Evolutionary conservation across 805 yeast species (phyloP).

Genomic region (Cephaloascus albidus): DNA sequence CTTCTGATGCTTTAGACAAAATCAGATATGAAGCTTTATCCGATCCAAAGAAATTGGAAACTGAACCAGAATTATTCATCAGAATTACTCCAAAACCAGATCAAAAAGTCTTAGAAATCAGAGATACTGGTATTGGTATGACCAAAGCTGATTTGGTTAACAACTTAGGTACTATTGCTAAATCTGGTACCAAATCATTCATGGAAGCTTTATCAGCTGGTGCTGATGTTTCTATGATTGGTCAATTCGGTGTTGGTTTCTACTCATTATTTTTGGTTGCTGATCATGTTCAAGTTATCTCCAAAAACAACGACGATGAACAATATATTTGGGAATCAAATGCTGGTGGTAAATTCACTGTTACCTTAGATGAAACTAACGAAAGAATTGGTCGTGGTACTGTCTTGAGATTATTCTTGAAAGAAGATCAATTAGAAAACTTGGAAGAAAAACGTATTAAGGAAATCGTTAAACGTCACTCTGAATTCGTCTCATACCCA

Average conservation of each 20-base stretch:
- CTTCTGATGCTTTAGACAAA: constrained; percentile 98
- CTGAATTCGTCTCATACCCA: constrained; percentile 99
- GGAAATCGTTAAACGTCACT: constrained; percentile 98
- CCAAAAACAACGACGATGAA: constrained; percentile 98
- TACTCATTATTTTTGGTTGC: constrained; percentile 98
- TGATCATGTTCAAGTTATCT: constrained; percentile 95
- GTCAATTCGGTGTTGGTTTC: constrained; percentile 99
- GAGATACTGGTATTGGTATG: constrained; percentile 99
- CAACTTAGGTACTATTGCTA: constrained; percentile 99
- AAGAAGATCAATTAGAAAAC: constrained; percentile 98
- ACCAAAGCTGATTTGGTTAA: constrained; percentile 98
- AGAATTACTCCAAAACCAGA: constrained; percentile 97
- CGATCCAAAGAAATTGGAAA: constrained; percentile 84
- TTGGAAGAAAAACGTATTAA: constrained; percentile 99
- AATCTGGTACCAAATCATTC: constrained; percentile 98
- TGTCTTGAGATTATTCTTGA: constrained; percentile 87
- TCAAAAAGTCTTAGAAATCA: constrained; percentile 85
- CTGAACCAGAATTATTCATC: constrained; percentile 94
- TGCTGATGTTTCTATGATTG: constrained; percentile 99
- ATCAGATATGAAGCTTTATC: constrained; percentile 94
- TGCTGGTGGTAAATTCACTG: constrained; percentile 99
- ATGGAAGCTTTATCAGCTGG: constrained; percentile 99
- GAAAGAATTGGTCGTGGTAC: constrained; percentile 94
- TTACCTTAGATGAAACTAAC: constrained; percentile 79
- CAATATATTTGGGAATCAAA: constrained; percentile 99